Evolutionary conservation across 2,329 filamentous ascomycete species (phyloP).

Genomic region (Thielaviopsis punctulata): DNA sequence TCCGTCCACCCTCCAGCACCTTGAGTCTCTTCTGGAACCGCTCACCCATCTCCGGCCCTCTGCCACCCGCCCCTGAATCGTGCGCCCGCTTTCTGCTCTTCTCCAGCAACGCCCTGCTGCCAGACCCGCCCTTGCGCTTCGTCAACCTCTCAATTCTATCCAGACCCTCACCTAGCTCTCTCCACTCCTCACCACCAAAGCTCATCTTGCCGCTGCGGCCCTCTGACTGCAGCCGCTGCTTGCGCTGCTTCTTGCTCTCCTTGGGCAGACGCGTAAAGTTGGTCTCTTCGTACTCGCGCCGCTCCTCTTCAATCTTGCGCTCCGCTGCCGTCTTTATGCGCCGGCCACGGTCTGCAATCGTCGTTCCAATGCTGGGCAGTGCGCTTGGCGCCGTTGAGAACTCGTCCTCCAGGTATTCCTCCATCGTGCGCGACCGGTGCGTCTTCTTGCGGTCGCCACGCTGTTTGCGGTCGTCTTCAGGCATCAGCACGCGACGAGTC

Average conservation of each 20-base stretch:
- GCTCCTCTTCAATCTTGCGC: conserved; percentile 59
- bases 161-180: conserved; percentile 64
- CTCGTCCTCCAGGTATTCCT: conserved; percentile 80
- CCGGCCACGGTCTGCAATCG: conserved; percentile 63
- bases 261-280: conserved; percentile 81
- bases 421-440: conserved; percentile 65
- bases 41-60: conserved; percentile 47
- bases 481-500: conserved; percentile 75
- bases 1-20: conserved; percentile 29
- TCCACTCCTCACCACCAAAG: conserved; percentile 86
- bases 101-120: conserved; percentile 49
- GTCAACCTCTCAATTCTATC: conserved; percentile 78
- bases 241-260: conserved; percentile 72
- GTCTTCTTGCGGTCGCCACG: conserved; percentile 43
- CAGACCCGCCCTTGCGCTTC: conserved; percentile 42
- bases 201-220: conserved; percentile 35
- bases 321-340: conserved; percentile 62
- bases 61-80: conserved; percentile 44
- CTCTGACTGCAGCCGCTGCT: conserved; percentile 36
- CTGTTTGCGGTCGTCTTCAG: conserved; percentile 38
- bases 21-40: conserved; percentile 55
- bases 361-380: conserved; percentile 82
- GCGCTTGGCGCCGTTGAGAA: conserved; percentile 66
- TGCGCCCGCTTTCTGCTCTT: conserved; percentile 70
- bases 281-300: conserved; percentile 73